A percentile compares a stretch with the other conserved stretches of the same genome.
Evolutionary conservation across 345 rosid genomes (phyloP).

Genomic region (Pistacia atlantica): DNA sequence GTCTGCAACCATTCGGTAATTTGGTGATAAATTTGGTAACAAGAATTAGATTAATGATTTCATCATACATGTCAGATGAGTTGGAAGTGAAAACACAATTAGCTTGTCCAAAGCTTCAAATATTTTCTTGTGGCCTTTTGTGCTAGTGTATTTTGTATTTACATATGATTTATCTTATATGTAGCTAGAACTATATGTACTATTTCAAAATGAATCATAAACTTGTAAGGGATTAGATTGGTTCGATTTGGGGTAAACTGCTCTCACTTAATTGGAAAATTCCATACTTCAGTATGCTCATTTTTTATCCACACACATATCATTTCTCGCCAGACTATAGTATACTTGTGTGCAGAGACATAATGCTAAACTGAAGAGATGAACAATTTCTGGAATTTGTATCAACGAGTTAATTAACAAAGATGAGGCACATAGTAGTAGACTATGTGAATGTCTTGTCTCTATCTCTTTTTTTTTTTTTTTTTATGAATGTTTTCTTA

Average conservation of each 20-base stretch:
- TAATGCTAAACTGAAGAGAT: not conserved
- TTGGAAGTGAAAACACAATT: not conserved
- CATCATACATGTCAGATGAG: not conserved
- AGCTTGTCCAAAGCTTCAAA: no score
- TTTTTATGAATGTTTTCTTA: not conserved
- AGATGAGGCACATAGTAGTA: not conserved
- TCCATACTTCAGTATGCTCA: not conserved
- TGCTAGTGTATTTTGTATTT: not conserved
- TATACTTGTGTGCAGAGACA: not conserved
- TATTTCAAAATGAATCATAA: slow-evolving; percentile 2
- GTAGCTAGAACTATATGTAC: not conserved
- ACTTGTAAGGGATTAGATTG: not conserved
- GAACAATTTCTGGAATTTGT: not conserved
- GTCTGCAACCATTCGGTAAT: not conserved
- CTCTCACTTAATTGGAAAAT: not conserved
- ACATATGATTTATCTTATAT: not conserved
- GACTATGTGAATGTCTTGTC: not conserved
- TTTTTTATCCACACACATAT: not conserved
- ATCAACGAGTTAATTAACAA: no score
- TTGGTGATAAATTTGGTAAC: not conserved
- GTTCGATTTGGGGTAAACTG: not conserved
- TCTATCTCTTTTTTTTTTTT: not conserved
- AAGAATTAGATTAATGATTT: not conserved
- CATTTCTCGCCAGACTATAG: not conserved
- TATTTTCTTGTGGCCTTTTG: not conserved